Conservation (phyloP, 164 flowering plant genomes). For the Dillenia turbinata region DNA sequence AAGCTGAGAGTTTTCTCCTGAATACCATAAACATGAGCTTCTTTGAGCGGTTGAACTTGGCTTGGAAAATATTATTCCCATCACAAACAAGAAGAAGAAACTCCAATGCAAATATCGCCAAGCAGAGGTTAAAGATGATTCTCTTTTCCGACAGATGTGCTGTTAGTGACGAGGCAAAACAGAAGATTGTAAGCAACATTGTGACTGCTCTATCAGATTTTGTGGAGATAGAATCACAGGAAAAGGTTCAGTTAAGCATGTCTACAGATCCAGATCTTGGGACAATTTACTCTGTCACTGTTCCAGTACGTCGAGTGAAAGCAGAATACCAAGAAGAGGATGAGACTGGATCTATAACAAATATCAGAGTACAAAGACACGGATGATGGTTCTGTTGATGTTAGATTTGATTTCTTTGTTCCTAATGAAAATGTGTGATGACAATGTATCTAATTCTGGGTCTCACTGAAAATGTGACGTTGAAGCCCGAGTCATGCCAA, state of each 20-base stretch:
- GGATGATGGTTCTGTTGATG: slow-evolving; percentile 88
- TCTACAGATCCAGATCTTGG: slow-evolving; percentile 84
- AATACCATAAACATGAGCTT: slow-evolving; percentile 76
- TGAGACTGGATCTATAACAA: slow-evolving; percentile 56
- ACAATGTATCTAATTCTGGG: background rate
- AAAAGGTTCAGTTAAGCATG: slow-evolving; percentile 86
- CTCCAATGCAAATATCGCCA: slow-evolving; percentile 91
- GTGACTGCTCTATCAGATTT: slow-evolving; percentile 84
- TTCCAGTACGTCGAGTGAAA: slow-evolving; percentile 89
- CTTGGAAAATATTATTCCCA: slow-evolving; percentile 93
- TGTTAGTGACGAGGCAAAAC: slow-evolving; percentile 92
- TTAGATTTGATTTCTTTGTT: slow-evolving; percentile 79
- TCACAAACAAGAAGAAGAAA: slow-evolving; percentile 40
- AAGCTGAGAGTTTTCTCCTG: slow-evolving; percentile 62
- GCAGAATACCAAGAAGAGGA: slow-evolving; percentile 68
- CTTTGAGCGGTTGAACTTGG: slow-evolving; percentile 79
- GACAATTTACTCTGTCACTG: slow-evolving; percentile 88
- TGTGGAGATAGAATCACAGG: slow-evolving; percentile 93
- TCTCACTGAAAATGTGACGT: too few species aligned
- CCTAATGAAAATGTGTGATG: too few species aligned
- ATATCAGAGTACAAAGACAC: slow-evolving; percentile 74
- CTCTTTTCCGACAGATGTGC: slow-evolving; percentile 97
- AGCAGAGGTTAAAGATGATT: slow-evolving; percentile 93
- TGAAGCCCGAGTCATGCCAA: too few species aligned
- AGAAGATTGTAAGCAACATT: slow-evolving; percentile 73